A percentile compares a stretch with the other conserved stretches of the same genome.
Evolutionary conservation across 345 rosid genomes (phyloP).

Genomic region (Aquilaria sinensis): DNA sequence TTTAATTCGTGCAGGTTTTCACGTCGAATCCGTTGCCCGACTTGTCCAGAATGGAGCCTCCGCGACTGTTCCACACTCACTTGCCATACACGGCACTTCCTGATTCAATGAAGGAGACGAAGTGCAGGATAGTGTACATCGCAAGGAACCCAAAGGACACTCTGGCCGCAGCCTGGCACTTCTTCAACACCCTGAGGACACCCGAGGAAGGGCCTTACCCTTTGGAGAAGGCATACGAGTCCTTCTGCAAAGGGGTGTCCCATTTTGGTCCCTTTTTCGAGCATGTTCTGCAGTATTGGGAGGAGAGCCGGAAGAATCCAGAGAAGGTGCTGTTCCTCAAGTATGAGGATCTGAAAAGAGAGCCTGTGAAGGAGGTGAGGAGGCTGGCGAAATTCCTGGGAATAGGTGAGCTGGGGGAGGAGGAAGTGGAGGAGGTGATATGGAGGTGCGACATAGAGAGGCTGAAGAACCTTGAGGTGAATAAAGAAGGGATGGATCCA

Average conservation of each 20-base stretch:
- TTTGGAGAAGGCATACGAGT: conserved; percentile 18
- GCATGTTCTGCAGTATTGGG: conserved; percentile 30
- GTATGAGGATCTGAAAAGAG: conserved; percentile 33
- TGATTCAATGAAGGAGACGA: conserved; percentile 15
- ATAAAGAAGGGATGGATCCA: conserved; percentile 25
- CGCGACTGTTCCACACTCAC: conserved; percentile 24
- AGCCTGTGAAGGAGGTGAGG: conserved; percentile 16
- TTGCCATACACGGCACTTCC: conserved; percentile 24
- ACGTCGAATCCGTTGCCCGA: conserved; percentile 3
- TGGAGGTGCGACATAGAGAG: conserved; percentile 37
- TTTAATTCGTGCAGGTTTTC: conserved; percentile 5
- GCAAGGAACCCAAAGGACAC: conserved; percentile 30
- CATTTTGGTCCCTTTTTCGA: conserved; percentile 26
- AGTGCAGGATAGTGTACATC: conserved; percentile 28
- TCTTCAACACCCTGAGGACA: conserved; percentile 13
- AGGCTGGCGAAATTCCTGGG: conserved; percentile 23
- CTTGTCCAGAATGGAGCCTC: conserved; percentile 12
- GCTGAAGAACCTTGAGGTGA: conserved; percentile 35
- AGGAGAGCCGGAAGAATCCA: conserved; percentile 16
- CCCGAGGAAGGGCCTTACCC: conserved; percentile 9
- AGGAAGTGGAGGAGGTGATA: conserved; percentile 21
- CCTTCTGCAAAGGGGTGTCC: conserved; percentile 24
- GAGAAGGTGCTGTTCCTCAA: conserved; percentile 25
- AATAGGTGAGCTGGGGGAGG: conserved; percentile 12
- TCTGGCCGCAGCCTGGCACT: conserved; percentile 26